These are phyloP conservation scores for Pichia sp. DNA, from an alignment of 1,139 yeast genomes.

Conservation along the genomic window DNA sequence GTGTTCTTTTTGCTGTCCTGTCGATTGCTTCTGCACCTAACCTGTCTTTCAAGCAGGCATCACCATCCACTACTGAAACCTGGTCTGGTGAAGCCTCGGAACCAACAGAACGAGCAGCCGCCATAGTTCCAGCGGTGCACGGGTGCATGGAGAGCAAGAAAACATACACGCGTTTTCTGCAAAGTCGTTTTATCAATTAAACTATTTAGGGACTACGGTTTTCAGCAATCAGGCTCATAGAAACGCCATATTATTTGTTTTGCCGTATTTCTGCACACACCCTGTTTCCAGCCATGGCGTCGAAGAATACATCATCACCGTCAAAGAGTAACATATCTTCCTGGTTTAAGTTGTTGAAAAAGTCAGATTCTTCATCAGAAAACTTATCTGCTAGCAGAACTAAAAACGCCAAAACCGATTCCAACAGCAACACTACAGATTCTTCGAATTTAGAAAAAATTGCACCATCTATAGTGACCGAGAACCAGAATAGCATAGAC, in stretches of 20 bases:
- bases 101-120: not conserved
- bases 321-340: conserved; percentile 8
- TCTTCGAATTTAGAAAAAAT: not conserved
- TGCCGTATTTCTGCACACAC: not conserved
- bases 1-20: no score
- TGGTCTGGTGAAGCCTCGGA: no score
- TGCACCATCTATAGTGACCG: no score
- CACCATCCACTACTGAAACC: no score
- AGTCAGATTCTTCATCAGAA: conserved; percentile 2
- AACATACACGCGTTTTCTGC: not conserved
- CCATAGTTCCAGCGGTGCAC: not conserved
- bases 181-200: not conserved
- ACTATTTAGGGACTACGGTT: not conserved
- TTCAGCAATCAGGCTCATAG: not conserved
- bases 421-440: not conserved
- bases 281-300: conserved; percentile 1
- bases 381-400: not conserved
- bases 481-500: not conserved
- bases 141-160: not conserved
- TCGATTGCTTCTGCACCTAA: no score
- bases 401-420: not conserved
- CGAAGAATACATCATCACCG: conserved; percentile 9
- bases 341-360: conserved; percentile 10
- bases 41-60: no score
- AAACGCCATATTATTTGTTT: not conserved